phyloP scores from a whole-genome alignment of 2,329 filamentous ascomycete genomes.

The Claviceps citrina region DNA sequence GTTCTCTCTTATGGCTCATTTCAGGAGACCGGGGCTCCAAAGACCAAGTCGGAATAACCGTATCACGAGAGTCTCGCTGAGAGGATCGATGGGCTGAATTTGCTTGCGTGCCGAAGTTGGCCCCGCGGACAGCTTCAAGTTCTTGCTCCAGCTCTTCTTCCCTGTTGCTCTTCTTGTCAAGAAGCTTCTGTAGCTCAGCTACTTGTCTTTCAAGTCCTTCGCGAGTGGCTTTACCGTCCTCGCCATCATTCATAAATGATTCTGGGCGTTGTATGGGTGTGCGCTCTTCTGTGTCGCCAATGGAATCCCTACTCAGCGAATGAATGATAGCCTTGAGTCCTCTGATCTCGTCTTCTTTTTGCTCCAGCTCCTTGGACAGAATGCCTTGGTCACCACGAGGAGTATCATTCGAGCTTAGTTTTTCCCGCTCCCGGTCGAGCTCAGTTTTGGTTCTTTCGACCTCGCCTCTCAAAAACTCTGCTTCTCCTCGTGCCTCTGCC shows the following conservation, averaged over 20 bases:
- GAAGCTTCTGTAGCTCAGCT: conserved; percentile 55
- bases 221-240: conserved; percentile 18
- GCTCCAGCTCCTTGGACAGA: conserved; percentile 62
- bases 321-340: conserved; percentile 97
- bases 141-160: conserved; percentile 83
- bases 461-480: conserved; percentile 87
- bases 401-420: conserved; percentile 33
- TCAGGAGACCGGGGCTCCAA: conserved; percentile 33
- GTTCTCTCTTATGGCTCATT: conserved; percentile 28
- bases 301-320: conserved; percentile 67
- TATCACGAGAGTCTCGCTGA: conserved; percentile 50
- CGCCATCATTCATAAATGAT: conserved; percentile 19
- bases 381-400: conserved; percentile 28
- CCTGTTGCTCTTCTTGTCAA: conserved; percentile 55
- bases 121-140: conserved; percentile 48
- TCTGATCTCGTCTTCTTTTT: conserved; percentile 93
- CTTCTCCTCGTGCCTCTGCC: conserved; percentile 86
- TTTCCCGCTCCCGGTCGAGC: conserved; percentile 74
- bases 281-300: conserved; percentile 26
- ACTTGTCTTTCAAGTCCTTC: conserved; percentile 70
- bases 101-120: conserved; percentile 14
- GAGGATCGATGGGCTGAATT: conserved; percentile 36
- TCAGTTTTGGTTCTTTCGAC: conserved; percentile 84
- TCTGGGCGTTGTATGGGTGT: conserved; percentile 15
- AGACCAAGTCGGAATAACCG: conserved; percentile 42